These are phyloP conservation scores for Colletotrichum kahawae DNA, from an alignment of 2,329 filamentous ascomycete genomes.

Conservation along the genomic window DNA sequence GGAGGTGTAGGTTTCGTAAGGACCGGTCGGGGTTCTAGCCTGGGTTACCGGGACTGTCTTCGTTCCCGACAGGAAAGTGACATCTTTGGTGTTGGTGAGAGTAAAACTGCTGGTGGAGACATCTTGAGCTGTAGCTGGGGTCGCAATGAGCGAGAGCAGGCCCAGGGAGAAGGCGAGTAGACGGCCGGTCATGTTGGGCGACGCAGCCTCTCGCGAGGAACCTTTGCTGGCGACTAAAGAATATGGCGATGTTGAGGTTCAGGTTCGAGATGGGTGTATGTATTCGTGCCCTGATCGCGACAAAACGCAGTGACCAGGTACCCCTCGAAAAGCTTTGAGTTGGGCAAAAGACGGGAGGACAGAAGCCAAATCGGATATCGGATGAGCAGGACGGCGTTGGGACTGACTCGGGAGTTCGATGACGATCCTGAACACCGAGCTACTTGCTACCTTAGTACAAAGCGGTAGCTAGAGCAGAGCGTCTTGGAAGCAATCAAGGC, in stretches of 20 bases:
- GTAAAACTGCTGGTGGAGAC: background rate
- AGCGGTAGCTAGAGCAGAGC: background rate
- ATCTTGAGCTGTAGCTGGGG: background rate
- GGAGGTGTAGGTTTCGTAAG: constrained; percentile 49
- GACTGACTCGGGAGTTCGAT: background rate
- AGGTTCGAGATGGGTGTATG: background rate
- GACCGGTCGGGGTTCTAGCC: constrained; percentile 44
- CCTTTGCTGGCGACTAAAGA: background rate
- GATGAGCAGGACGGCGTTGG: background rate
- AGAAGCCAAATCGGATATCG: constrained; percentile 7
- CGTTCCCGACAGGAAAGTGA: constrained; percentile 18
- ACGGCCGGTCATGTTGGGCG: constrained; percentile 7
- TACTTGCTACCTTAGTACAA: background rate
- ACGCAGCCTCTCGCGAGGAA: constrained; percentile 1
- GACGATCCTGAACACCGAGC: constrained; percentile 2
- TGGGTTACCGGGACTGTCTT: constrained; percentile 31
- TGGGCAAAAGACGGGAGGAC: background rate
- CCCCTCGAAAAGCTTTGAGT: background rate
- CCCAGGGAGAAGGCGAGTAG: background rate
- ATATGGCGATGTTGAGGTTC: background rate
- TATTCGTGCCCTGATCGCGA: background rate
- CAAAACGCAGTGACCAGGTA: background rate
- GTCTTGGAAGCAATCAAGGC: background rate
- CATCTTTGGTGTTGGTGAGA: constrained; percentile 17
- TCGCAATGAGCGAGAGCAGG: background rate